Evolutionary conservation across 129 eudicot species (phyloP), one percentile per base, ranked within the genome.

Genomic region (Solidago caesia): DNA sequence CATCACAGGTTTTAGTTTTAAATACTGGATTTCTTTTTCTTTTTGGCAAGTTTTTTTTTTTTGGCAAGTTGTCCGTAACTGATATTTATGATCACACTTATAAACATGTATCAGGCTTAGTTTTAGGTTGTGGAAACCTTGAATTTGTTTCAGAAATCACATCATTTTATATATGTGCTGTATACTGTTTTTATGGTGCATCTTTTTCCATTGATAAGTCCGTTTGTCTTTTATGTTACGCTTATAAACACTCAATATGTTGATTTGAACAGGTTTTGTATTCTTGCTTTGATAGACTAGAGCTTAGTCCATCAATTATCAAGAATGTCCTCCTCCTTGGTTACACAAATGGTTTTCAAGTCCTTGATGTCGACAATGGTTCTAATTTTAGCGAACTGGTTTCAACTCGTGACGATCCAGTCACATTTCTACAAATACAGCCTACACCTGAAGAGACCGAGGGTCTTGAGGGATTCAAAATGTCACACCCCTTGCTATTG

Each of bases 281-380:
- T 91, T 89, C 97, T 74, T 87, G 94, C 87, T 95, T 95, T 80
- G 97, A 91, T 83, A 83, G 81, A 83, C 75, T 95, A 75, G 94
- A 95, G 66, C 84, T 89, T 64, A 73, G 82, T 80, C 73, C 94
- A 60, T 44, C 90, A 78, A 29, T 69, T 33, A 68, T 80, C 71
- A 91, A 86, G 75, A 84, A 80, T 51, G 94, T 95, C 60, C 92
- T 95, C 21, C 82, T 95, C 61, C 97, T 95, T 75, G 99, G 99
- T 63, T 95, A 91, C 79, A 74, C 82, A 15, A 91, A 91, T 69
- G 99, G 99, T 14, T 95, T 95, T 82, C 99, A 91, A 84, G 97
- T 95, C 43, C 89, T 95, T 7, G 99, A 95, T 85, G 97, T 95
- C 14, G 95, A 89, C 65, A 95, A 91, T 84, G 96, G 95, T 68